Percentiles rank a stretch among this genome's conserved stretches.
These are phyloP conservation scores for Coelastrella sp. DNA, from an alignment of 139 green algal species.

Conservation along the genomic window DNA sequence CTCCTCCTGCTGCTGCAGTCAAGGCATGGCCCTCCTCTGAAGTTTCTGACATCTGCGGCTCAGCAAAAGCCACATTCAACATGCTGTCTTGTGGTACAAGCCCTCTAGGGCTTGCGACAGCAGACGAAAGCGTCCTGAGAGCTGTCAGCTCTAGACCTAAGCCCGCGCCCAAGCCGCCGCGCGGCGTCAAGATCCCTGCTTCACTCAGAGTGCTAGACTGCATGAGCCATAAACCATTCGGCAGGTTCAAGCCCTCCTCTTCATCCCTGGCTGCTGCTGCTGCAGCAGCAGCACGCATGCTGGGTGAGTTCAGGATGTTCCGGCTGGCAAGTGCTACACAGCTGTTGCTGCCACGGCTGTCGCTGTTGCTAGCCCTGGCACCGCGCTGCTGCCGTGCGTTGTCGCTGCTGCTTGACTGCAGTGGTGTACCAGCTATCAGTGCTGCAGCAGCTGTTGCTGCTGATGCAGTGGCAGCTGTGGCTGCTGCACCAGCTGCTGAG, in stretches of 20 bases:
- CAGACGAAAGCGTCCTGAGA: background rate
- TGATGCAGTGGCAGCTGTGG: background rate
- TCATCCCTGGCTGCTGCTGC: constrained; percentile 7
- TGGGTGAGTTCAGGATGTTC: background rate
- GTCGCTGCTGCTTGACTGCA: background rate
- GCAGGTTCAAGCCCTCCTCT: constrained; percentile 14
- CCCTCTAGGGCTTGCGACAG: background rate
- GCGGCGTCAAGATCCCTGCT: background rate
- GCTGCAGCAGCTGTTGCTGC: background rate
- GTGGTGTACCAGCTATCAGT: background rate
- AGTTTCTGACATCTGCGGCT: background rate
- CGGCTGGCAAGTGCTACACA: background rate
- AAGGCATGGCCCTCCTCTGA: background rate
- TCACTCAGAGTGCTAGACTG: background rate
- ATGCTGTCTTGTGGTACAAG: background rate
- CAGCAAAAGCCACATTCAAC: background rate
- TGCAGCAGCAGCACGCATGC: constrained; percentile 10
- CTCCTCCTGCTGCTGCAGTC: background rate
- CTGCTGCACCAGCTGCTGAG: background rate
- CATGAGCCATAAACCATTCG: constrained; percentile 30
- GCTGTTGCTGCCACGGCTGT: background rate
- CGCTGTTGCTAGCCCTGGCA: background rate
- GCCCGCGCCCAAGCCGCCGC: background rate
- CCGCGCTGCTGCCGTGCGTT: background rate
- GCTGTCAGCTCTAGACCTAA: background rate